Evolutionary conservation across 306 rosid species (phyloP).

Genomic region (peach (Prunus persica)): DNA sequence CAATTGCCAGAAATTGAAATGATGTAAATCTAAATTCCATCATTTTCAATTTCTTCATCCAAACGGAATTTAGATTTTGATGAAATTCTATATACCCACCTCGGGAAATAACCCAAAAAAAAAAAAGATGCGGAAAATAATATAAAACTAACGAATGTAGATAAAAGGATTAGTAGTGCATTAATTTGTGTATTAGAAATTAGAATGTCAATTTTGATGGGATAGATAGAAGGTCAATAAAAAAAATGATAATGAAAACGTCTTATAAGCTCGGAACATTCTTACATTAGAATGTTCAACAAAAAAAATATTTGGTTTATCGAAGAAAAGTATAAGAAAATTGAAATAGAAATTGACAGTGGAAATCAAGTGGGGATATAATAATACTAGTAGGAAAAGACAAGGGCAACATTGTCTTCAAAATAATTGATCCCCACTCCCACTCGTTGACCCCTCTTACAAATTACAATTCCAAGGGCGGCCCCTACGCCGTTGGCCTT

Average conservation of each 20-base stretch:
- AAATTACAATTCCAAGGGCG: conserved; percentile 61
- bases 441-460: conserved; percentile 66
- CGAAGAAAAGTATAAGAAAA: not conserved
- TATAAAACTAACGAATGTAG: too few relatives aligned
- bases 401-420: conserved; percentile 48
- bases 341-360: not conserved
- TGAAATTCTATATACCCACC: too few relatives aligned
- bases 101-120: too few relatives aligned
- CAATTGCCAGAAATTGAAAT: too few relatives aligned
- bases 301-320: conserved; percentile 1
- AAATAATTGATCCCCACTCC: not conserved
- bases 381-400: conserved; percentile 19
- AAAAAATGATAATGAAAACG: conserved; percentile 8
- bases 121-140: too few relatives aligned
- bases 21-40: too few relatives aligned
- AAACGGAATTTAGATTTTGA: too few relatives aligned
- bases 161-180: not conserved
- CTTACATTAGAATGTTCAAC: conserved; percentile 20
- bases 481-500: conserved; percentile 93
- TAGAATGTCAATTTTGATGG: not conserved
- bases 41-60: too few relatives aligned
- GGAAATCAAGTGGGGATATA: conserved; percentile 21
- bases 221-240: not conserved
- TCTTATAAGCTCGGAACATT: conserved; percentile 17
- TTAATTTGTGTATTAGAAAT: not conserved